These are phyloP conservation scores for Pigoraptor vietnamica DNA, from an alignment of 78 protist genomes.

Conservation along the genomic window DNA sequence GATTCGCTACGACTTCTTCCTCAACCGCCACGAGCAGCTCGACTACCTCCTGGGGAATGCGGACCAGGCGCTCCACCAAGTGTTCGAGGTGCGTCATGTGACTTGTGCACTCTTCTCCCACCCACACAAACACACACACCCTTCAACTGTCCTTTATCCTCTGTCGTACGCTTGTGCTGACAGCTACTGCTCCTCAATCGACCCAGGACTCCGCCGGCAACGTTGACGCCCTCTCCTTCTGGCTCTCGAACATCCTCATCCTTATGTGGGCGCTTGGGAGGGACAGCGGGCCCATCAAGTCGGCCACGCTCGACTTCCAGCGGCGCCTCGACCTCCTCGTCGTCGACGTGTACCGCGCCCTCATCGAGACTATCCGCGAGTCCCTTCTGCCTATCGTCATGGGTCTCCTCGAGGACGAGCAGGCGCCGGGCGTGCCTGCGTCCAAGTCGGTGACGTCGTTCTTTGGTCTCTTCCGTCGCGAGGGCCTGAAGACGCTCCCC, in stretches of 20 bases:
- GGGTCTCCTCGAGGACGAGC: not conserved
- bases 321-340: not conserved
- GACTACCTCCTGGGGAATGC: not conserved
- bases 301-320: not conserved
- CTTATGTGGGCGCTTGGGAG: not conserved
- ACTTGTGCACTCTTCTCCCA: too few species aligned
- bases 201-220: not conserved
- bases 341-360: not conserved
- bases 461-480: conserved; percentile 1
- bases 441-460: not conserved
- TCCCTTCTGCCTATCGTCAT: not conserved
- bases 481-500: not conserved
- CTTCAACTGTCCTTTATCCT: too few species aligned
- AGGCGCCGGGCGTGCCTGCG: not conserved
- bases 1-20: not conserved
- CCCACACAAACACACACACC: not conserved
- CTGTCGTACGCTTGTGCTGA: not conserved
- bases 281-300: not conserved
- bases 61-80: not conserved
- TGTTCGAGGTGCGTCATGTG: not conserved
- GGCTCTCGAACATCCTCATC: not conserved
- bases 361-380: not conserved
- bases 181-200: too few species aligned
- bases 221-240: not conserved
- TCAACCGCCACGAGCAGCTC: not conserved